Percentiles rank a stretch among this genome's conserved stretches.
phyloP scores from a whole-genome alignment of 495 filamentous ascomycete species.

The Podospora pseudopauciseta region DNA sequence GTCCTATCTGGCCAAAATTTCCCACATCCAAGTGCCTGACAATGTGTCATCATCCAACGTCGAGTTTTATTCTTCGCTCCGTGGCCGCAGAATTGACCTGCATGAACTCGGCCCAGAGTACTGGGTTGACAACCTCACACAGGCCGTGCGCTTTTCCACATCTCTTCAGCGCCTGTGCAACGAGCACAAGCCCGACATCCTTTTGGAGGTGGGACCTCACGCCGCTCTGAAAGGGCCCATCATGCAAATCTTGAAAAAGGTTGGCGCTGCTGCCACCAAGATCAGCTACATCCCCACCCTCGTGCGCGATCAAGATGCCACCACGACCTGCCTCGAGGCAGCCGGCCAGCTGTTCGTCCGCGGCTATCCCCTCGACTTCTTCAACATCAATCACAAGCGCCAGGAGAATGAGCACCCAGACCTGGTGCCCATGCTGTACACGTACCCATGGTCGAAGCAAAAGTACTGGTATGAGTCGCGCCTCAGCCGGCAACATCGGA shows the following conservation, averaged over 20 bases:
- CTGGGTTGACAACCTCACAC: conserved; percentile 54
- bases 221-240: conserved; percentile 58
- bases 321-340: conserved; percentile 35
- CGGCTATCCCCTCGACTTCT: conserved; percentile 41
- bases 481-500: conserved; percentile 43
- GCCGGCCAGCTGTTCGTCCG: conserved; percentile 40
- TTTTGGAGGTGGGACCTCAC: conserved; percentile 67
- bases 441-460: conserved; percentile 52
- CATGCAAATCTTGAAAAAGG: conserved; percentile 52
- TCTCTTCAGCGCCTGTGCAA: conserved; percentile 36
- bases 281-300: conserved; percentile 44
- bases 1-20: conserved; percentile 40
- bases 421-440: conserved; percentile 32
- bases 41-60: conserved; percentile 28
- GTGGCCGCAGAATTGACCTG: conserved; percentile 31
- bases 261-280: conserved; percentile 35
- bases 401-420: conserved; percentile 40
- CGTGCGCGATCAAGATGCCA: conserved; percentile 41
- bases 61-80: conserved; percentile 43
- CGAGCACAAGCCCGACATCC: conserved; percentile 35
- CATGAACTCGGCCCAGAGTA: conserved; percentile 44
- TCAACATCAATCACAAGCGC: conserved; percentile 34
- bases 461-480: conserved; percentile 49
- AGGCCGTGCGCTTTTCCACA: conserved; percentile 47
- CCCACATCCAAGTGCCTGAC: conserved; percentile 32